A percentile compares a stretch with the other conserved stretches of the same genome.
Conservation (phyloP, 179 eudicot genomes). For the Monotropa hypopitys region DNA sequence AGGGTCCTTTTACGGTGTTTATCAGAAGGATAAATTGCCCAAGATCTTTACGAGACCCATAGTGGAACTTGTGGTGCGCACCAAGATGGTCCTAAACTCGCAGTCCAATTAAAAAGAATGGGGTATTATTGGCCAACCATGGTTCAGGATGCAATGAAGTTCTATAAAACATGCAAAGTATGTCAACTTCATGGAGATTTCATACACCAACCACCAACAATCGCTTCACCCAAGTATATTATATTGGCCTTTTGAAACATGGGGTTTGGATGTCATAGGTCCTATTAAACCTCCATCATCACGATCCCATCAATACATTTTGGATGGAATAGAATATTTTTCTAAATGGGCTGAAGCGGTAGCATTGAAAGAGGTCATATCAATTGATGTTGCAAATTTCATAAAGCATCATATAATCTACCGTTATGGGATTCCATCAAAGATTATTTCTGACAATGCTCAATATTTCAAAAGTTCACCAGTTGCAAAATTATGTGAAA, state of each 20-base stretch:
- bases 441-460: neutral
- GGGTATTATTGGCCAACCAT: conserved; percentile 10
- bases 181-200: neutral
- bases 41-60: neutral
- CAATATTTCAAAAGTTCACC: neutral
- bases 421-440: neutral
- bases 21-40: neutral
- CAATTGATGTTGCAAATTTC: neutral
- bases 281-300: neutral
- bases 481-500: neutral
- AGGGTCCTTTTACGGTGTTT: conserved; percentile 4
- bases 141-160: neutral
- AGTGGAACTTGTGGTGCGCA: conserved; percentile 7
- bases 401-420: neutral
- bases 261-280: neutral
- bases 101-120: conserved; percentile 1
- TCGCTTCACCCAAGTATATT: neutral
- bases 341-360: neutral
- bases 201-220: neutral
- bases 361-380: neutral
- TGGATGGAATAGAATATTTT: neutral
- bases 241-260: neutral
- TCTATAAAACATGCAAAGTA: neutral
- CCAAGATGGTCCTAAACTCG: conserved; percentile 4
- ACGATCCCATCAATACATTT: neutral